Conservation (phyloP, 345 rosid genomes). For the Lagerstroemia speciosa region DNA sequence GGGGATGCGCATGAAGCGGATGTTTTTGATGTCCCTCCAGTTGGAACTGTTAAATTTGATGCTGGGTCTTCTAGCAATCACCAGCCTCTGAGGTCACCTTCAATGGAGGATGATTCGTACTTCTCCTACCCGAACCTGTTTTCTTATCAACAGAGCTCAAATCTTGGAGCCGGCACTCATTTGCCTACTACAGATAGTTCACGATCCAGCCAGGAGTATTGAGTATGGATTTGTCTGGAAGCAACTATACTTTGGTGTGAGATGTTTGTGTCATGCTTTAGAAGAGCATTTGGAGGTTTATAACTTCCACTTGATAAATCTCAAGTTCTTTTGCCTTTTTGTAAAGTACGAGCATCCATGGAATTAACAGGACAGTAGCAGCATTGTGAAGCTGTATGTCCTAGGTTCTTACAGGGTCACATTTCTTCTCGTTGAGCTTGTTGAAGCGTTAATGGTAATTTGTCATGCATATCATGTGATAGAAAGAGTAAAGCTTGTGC, state of each 20-base stretch:
- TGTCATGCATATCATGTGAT: neutral
- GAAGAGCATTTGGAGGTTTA: neutral
- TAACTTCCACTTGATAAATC: neutral
- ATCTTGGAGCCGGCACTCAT: conserved; percentile 24
- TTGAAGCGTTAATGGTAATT: neutral
- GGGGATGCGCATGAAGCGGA: conserved; percentile 14
- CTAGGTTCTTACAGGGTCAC: neutral
- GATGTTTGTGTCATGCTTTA: neutral
- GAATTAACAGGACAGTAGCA: neutral
- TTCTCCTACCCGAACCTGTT: conserved; percentile 81
- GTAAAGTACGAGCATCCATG: neutral
- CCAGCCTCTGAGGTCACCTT: conserved; percentile 57
- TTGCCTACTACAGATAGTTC: conserved; percentile 21
- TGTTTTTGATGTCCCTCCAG: conserved; percentile 23
- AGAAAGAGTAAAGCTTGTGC: neutral
- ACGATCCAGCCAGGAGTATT: conserved; percentile 17
- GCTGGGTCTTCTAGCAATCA: conserved; percentile 15
- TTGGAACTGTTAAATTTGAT: conserved; percentile 14
- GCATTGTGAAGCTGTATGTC: neutral
- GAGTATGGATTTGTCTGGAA: conserved; percentile 6
- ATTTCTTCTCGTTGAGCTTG: neutral
- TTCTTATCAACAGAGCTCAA: conserved; percentile 24
- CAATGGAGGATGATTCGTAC: conserved; percentile 74
- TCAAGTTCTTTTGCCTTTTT: no score
- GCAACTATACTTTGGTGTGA: neutral